Percentiles rank a stretch among this genome's conserved stretches.
Evolutionary conservation across 306 rosid species (phyloP).

Genomic region (Styphnolobium japonicum): DNA sequence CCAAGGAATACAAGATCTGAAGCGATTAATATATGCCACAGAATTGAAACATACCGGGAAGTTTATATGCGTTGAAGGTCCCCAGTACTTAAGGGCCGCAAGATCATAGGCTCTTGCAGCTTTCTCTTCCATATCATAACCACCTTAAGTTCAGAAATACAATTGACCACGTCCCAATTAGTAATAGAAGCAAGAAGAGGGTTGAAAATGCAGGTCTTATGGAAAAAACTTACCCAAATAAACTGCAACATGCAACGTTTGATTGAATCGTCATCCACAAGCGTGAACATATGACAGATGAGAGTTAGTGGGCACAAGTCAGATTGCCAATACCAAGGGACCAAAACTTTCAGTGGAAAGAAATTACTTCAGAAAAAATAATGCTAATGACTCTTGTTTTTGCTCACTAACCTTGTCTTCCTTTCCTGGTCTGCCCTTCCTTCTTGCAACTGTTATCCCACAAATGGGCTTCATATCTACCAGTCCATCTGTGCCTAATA

Average conservation of each 20-base stretch:
- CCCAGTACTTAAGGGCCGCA: conserved; percentile 98
- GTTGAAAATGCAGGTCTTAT: background rate
- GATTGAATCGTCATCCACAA: conserved; percentile 41
- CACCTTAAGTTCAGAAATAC: conserved; percentile 49
- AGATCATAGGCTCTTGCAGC: conserved; percentile 99
- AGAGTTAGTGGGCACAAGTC: conserved; percentile 40
- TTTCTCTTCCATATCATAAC: conserved; percentile 99
- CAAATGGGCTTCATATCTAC: conserved; percentile 96
- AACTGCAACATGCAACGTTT: conserved; percentile 53
- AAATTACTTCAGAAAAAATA: conserved; percentile 18
- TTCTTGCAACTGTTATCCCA: conserved; percentile 99
- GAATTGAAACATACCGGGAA: conserved; percentile 53
- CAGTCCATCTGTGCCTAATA: conserved; percentile 96
- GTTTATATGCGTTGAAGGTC: conserved; percentile 87
- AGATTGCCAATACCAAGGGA: conserved; percentile 28
- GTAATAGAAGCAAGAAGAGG: background rate
- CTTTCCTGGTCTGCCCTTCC: conserved; percentile 98
- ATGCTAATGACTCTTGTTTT: background rate
- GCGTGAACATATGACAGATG: conserved; percentile 30
- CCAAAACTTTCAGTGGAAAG: conserved; percentile 3
- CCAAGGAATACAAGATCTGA: background rate
- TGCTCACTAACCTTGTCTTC: conserved; percentile 80
- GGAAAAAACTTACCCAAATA: conserved; percentile 65
- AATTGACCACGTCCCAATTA: background rate
- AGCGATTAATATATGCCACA: background rate